phyloP scores from a whole-genome alignment of 2,329 filamentous ascomycete species.

The Alternaria panax region DNA sequence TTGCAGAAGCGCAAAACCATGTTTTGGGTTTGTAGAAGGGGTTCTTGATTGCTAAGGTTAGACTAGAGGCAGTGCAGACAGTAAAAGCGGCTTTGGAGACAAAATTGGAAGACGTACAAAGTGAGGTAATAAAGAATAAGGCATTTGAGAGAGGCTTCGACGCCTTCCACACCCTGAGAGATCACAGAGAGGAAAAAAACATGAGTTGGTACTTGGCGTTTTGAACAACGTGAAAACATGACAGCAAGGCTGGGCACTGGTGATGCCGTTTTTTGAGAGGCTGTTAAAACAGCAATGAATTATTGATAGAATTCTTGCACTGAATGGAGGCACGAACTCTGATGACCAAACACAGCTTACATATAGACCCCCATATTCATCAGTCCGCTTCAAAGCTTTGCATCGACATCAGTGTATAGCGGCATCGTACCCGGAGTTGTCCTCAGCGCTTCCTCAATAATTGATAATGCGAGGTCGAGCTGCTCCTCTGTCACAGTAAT shows the following conservation, averaged over 20 bases:
- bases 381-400: background rate
- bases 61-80: background rate
- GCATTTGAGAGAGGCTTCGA: background rate
- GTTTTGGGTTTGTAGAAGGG: background rate
- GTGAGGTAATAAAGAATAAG: background rate
- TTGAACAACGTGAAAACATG: no score
- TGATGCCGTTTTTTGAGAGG: no score
- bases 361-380: background rate
- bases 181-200: no score
- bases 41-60: background rate
- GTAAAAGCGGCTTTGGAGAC: background rate
- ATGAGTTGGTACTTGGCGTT: background rate
- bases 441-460: conserved; percentile 65
- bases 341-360: background rate
- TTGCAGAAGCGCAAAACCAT: background rate
- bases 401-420: conserved; percentile 21
- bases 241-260: no score
- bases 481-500: conserved; percentile 60
- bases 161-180: background rate
- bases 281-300: no score
- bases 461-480: conserved; percentile 58
- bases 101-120: background rate
- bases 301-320: no score
- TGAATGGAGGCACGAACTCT: no score
- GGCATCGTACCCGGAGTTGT: conserved; percentile 56